Evolutionary conservation across 148 eudicot genomes (phyloP).

Genomic region (Rhododendron molle): DNA sequence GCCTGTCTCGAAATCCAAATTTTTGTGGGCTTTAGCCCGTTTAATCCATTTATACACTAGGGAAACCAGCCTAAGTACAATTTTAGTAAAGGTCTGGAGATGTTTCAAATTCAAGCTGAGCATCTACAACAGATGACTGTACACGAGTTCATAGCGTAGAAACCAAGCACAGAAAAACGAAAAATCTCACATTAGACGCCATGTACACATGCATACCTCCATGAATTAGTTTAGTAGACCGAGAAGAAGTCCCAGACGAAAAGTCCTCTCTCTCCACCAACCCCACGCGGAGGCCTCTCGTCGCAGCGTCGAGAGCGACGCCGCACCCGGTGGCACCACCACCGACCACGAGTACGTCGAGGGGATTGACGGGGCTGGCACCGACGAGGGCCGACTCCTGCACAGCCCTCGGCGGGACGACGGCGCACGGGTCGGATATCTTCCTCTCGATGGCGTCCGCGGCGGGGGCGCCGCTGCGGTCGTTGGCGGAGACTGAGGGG

Average conservation of each 20-base stretch:
- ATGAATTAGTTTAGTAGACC: constrained; percentile 88
- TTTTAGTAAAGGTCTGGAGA: not conserved
- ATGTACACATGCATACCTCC: constrained; percentile 48
- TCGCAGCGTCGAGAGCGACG: constrained; percentile 76
- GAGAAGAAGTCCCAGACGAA: constrained; percentile 86
- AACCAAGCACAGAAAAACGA: not conserved
- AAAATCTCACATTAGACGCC: not conserved
- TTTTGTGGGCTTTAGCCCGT: too few species aligned
- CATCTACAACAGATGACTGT: not conserved
- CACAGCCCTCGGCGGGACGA: constrained; percentile 48
- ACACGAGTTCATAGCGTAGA: not conserved
- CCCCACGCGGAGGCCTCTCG: constrained; percentile 86
- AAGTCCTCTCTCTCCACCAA: constrained; percentile 94
- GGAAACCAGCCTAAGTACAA: too few species aligned
- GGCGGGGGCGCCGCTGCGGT: constrained; percentile 18
- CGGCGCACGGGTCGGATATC: constrained; percentile 50
- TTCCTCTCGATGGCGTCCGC: constrained; percentile 31
- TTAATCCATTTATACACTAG: too few species aligned
- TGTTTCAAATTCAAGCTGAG: not conserved
- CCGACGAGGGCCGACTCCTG: constrained; percentile 53
- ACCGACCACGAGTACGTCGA: constrained; percentile 79
- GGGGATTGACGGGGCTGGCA: constrained; percentile 47
- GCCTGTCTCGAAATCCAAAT: too few species aligned
- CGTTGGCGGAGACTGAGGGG: constrained; percentile 37
- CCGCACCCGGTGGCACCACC: constrained; percentile 93